These are phyloP conservation scores for Byssoonygena ceratinophila DNA, from an alignment of 2,329 filamentous ascomycete species.

Conservation along the genomic window DNA sequence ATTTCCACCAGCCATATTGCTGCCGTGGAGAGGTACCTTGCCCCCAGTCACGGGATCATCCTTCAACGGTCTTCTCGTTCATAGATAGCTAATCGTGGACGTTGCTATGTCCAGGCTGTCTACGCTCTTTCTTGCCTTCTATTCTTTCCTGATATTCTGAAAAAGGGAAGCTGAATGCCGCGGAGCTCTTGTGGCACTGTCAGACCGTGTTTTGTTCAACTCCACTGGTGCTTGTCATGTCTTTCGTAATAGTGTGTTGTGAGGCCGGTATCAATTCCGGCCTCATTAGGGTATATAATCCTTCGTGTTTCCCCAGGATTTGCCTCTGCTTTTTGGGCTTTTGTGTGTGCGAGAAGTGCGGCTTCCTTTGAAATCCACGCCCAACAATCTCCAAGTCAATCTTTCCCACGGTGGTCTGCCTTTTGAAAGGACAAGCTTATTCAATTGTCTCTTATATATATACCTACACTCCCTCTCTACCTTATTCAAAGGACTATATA, in stretches of 20 bases:
- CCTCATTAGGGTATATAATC: conserved; percentile 37
- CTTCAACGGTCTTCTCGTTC: background rate
- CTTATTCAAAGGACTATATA: background rate
- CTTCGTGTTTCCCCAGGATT: conserved; percentile 6
- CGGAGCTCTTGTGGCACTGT: background rate
- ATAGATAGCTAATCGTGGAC: conserved; percentile 1
- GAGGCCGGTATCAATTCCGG: conserved; percentile 41
- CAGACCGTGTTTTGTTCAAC: background rate
- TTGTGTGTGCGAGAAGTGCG: conserved; percentile 7
- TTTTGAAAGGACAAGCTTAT: background rate
- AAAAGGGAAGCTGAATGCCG: background rate
- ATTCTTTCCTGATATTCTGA: background rate
- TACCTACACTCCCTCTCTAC: background rate
- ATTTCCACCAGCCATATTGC: background rate
- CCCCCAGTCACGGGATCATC: conserved; percentile 4
- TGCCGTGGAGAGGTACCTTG: background rate
- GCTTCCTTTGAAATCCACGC: conserved; percentile 2
- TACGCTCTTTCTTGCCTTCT: background rate
- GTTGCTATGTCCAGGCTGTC: background rate
- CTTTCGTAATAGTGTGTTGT: conserved; percentile 29
- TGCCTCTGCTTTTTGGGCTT: conserved; percentile 14
- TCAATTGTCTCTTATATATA: background rate
- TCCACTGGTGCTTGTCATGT: conserved; percentile 15
- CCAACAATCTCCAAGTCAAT: background rate
- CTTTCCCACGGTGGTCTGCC: background rate